Conservation (phyloP, 768 basidiomycete genomes). For the Naematelia aurantialba region DNA sequence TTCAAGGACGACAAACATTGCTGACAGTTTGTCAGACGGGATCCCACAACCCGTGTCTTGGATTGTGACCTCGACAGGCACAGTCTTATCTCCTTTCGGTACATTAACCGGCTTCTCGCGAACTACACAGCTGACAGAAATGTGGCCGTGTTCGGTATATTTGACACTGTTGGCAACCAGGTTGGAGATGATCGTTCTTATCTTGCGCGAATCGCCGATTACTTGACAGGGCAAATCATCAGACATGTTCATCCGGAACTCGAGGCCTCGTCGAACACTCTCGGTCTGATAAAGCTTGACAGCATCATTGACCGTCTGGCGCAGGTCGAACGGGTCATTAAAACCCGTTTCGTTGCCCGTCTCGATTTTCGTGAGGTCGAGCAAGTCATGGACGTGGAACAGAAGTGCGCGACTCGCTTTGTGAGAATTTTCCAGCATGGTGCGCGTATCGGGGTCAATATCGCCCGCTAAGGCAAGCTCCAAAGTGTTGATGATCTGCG, state of each 20-base stretch:
- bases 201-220: conserved; percentile 69
- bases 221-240: conserved; percentile 59
- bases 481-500: conserved; percentile 81
- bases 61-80: conserved; percentile 65
- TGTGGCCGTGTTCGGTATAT: conserved; percentile 62
- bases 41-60: conserved; percentile 74
- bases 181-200: conserved; percentile 72
- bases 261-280: conserved; percentile 60
- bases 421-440: conserved; percentile 68
- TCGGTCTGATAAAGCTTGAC: conserved; percentile 63
- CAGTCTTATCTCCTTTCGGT: conserved; percentile 10
- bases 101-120: conserved; percentile 5
- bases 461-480: conserved; percentile 75
- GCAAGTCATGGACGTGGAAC: conserved; percentile 77
- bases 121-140: conserved; percentile 60
- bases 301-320: conserved; percentile 61
- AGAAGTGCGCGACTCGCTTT: conserved; percentile 70
- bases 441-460: conserved; percentile 67
- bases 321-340: conserved; percentile 71
- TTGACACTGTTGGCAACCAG: conserved; percentile 76
- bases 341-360: conserved; percentile 69
- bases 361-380: conserved; percentile 75
- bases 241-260: conserved; percentile 60
- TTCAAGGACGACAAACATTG: conserved; percentile 75
- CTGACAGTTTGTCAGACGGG: conserved; percentile 61